Conservation (phyloP, 768 basidiomycete genomes). For the Mycena kentingensis region DNA sequence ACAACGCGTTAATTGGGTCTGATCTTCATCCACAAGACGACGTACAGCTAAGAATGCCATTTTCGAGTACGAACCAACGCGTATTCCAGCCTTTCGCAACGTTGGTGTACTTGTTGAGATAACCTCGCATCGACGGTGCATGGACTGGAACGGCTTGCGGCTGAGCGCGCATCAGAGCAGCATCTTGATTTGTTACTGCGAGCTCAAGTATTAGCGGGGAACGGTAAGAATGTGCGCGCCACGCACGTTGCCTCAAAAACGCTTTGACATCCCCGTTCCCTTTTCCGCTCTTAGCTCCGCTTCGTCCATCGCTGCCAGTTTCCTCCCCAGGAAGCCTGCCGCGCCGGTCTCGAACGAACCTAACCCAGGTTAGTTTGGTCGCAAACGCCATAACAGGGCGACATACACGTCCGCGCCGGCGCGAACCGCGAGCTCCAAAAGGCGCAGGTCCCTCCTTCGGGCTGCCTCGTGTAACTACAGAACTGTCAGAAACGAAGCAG, state of each 20-base stretch:
- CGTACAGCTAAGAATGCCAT: slow-evolving; percentile 84
- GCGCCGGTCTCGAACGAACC: slow-evolving; percentile 14
- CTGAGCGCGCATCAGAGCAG: slow-evolving; percentile 58
- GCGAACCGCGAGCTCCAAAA: slow-evolving; percentile 82
- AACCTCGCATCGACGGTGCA: slow-evolving; percentile 69
- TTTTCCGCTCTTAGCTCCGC: slow-evolving; percentile 63
- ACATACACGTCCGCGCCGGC: slow-evolving; percentile 91
- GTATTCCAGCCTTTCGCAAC: slow-evolving; percentile 88
- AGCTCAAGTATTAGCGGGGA: not conserved
- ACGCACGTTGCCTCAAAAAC: slow-evolving; percentile 82
- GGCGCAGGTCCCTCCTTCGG: slow-evolving; percentile 70
- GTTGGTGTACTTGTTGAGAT: slow-evolving; percentile 90
- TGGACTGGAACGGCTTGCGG: slow-evolving; percentile 39
- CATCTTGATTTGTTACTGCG: slow-evolving; percentile 79
- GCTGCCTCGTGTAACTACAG: slow-evolving; percentile 89
- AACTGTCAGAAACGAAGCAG: slow-evolving; percentile 13
- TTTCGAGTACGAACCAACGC: slow-evolving; percentile 89
- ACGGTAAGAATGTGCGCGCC: not conserved
- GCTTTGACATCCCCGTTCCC: slow-evolving; percentile 82
- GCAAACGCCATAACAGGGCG: slow-evolving; percentile 47
- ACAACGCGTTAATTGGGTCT: slow-evolving; percentile 9
- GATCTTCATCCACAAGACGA: slow-evolving; percentile 17
- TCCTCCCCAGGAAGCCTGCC: slow-evolving; percentile 16
- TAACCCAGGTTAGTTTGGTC: not conserved
- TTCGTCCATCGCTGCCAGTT: slow-evolving; percentile 26